Base-by-base conservation (phyloP, 768 basidiomycete species). In the Termitomyces sp. region DNA sequence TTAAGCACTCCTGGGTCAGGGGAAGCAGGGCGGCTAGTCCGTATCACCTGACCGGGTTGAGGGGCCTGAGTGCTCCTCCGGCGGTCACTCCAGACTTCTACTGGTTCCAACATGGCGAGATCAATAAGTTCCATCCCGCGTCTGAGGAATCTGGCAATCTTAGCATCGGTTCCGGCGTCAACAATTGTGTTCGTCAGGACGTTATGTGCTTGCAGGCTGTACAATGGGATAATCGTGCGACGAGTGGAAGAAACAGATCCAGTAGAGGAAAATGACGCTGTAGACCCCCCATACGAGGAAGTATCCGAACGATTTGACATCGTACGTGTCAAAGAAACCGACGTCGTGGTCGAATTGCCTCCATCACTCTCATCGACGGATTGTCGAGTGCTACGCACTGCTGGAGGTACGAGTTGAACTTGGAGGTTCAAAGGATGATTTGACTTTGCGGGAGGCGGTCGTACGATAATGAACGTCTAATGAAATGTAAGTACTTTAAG, bases 141-240 rank as follows among this genome's bases (percentile, higher is more conserved):
- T 61, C 80, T 85, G 55, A 77, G 75, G 66, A 92, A 93, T 61
- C 82, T 87, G 4, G 91, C 90, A 37, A 94, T 85, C 71, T 89
- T 90, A 22, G 88, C 87, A 57, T 93, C 92, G 0, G 92, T 94
- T 41, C 92, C 92, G 0, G 92, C 92, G 66, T 94, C 92, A 29
- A 91, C 81, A 55, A 94, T 86, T 36, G 85, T 83, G 64, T 93
- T 94, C 13, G 90, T 86, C 79, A 93, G 79, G 50, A 94, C 88
- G 60, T 91, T 88, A 69, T 95, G 92, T 0, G 91, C 91, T 58
- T 89, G 87, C 22, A 95, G 79, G 65, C 93, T 94, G 72, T 94
- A 92, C 3, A 94, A 74, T 0, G 92, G 91, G 56, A 93, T 85
- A 66, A 94, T 93, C 68, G 81, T 85, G 58, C 90, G 80, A n/a